phyloP scores from a whole-genome alignment of 345 rosid genomes.

The Syzygium jambos region DNA sequence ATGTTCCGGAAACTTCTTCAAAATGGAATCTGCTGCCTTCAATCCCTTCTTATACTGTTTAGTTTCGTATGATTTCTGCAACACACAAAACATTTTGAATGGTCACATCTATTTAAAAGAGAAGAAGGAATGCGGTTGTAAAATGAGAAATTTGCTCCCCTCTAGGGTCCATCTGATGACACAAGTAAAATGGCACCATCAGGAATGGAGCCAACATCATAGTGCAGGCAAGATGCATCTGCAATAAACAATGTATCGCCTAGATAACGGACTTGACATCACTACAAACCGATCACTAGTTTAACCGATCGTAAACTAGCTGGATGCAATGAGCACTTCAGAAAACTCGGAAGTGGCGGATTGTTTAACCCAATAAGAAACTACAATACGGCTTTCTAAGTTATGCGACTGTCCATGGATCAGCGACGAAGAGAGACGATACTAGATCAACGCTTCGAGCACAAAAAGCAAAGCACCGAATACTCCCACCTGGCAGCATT shows the following conservation, averaged over 20 bases:
- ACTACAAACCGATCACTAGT: not conserved
- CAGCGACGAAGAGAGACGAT: not conserved
- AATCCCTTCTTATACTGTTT: conserved; percentile 98
- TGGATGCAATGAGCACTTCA: not conserved
- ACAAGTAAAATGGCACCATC: not conserved
- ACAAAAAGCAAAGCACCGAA: not conserved
- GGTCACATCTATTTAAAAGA: not conserved
- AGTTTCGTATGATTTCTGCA: conserved; percentile 98
- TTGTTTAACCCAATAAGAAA: not conserved
- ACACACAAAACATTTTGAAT: not conserved
- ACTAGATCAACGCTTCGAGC: not conserved
- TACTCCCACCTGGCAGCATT: not conserved
- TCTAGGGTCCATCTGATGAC: not conserved
- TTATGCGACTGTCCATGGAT: not conserved
- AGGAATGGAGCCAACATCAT: not conserved
- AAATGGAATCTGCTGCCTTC: conserved; percentile 97
- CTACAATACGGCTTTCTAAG: not conserved
- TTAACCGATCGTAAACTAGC: not conserved
- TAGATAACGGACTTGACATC: not conserved
- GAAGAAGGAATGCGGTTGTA: not conserved
- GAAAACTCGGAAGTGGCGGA: not conserved
- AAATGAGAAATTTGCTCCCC: not conserved
- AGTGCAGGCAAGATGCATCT: not conserved
- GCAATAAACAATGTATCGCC: not conserved
- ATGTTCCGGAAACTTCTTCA: conserved; percentile 98